phyloP scores from a whole-genome alignment of 2,329 filamentous ascomycete species.

The Cladophialophora bantiana region DNA sequence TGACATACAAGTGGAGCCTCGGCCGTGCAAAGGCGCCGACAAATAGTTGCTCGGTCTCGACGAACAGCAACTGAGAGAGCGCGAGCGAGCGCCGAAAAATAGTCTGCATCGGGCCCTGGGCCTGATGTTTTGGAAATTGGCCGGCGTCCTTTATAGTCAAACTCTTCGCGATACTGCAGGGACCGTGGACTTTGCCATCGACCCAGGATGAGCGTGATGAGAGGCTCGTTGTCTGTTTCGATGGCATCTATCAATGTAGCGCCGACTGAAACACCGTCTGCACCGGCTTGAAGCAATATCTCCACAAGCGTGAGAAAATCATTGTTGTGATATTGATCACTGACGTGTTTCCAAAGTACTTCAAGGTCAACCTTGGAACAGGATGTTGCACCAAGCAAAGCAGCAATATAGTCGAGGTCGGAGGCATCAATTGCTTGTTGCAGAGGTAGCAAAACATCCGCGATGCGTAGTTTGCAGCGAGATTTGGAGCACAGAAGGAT shows the following conservation, averaged over 20 bases:
- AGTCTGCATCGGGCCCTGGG: not conserved
- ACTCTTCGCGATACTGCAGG: conserved; percentile 12
- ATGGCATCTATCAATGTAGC: conserved; percentile 13
- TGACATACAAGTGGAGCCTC: conserved; percentile 17
- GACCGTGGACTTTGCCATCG: conserved; percentile 9
- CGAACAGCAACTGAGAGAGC: conserved; percentile 12
- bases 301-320: not conserved
- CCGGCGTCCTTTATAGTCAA: conserved; percentile 15
- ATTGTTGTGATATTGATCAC: not conserved
- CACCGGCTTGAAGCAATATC: conserved; percentile 18
- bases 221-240: not conserved
- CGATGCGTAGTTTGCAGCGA: conserved; percentile 10
- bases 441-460: not conserved
- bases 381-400: conserved; percentile 4
- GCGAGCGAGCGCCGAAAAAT: conserved; percentile 8
- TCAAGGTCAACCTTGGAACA: conserved; percentile 13
- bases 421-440: conserved; percentile 16
- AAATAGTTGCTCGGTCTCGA: conserved; percentile 11
- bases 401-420: conserved; percentile 7
- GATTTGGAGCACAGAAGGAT: conserved; percentile 15
- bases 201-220: conserved; percentile 10
- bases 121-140: not conserved
- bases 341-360: conserved; percentile 15
- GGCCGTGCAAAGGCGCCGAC: conserved; percentile 9
- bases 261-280: not conserved